A percentile compares a stretch with the other conserved stretches of the same genome.
Conservation (phyloP, 2,329 filamentous ascomycete genomes). For the Penicillium sp. region DNA sequence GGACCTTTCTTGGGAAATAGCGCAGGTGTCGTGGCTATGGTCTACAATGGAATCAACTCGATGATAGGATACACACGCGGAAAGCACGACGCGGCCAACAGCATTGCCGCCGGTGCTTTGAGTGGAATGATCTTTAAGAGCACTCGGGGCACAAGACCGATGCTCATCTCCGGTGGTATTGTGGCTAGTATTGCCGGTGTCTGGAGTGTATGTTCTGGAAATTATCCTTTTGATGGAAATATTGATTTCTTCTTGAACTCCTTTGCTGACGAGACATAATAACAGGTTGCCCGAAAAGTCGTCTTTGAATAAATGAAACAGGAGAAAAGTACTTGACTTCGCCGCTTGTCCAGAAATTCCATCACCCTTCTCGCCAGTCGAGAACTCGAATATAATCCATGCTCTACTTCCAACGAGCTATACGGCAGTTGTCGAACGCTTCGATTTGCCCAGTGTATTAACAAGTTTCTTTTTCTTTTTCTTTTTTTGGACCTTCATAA, state of each 20-base stretch:
- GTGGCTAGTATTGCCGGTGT: slow-evolving; percentile 78
- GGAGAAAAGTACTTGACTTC: neutral
- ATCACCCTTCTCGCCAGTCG: slow-evolving; percentile 6
- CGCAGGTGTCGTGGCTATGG: slow-evolving; percentile 89
- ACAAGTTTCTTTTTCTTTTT: slow-evolving; percentile 17
- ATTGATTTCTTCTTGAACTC: slow-evolving; percentile 2
- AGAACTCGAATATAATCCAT: neutral
- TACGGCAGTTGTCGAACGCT: slow-evolving; percentile 19
- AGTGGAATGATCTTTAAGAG: slow-evolving; percentile 97
- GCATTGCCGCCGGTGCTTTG: slow-evolving; percentile 75
- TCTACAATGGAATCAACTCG: slow-evolving; percentile 92
- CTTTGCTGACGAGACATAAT: slow-evolving; percentile 14
- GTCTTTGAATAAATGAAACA: slow-evolving; percentile 39
- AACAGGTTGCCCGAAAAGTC: slow-evolving; percentile 50
- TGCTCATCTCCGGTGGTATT: slow-evolving; percentile 90
- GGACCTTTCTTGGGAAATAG: slow-evolving; percentile 96
- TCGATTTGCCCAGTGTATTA: slow-evolving; percentile 19
- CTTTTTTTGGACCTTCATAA: slow-evolving; percentile 21
- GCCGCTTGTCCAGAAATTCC: slow-evolving; percentile 10
- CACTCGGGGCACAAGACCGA: slow-evolving; percentile 81
- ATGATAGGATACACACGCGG: slow-evolving; percentile 73
- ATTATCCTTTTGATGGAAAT: slow-evolving; percentile 8
- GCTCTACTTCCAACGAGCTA: neutral
- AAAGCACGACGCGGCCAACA: slow-evolving; percentile 87
- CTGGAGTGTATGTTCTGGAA: slow-evolving; percentile 79